phyloP scores from a whole-genome alignment of 441 rosid species.

The Sinapis alba region DNA sequence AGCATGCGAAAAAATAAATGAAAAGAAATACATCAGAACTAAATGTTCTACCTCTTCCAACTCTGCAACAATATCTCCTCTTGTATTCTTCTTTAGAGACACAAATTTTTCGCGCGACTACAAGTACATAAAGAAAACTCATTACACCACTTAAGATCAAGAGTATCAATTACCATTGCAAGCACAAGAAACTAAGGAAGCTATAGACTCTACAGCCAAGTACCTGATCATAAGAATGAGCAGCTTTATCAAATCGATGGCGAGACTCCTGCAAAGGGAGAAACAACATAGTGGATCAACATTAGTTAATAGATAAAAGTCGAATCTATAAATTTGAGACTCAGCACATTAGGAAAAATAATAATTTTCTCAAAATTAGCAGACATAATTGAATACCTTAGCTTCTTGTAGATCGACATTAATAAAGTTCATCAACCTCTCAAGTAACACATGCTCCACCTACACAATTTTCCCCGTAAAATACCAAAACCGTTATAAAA shows the following conservation, averaged over 20 bases:
- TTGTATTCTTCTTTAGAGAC: conserved; percentile 83
- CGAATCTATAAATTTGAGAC: conserved; percentile 2
- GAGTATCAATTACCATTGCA: background rate
- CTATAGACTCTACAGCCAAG: conserved; percentile 13
- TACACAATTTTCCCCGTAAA: conserved; percentile 35
- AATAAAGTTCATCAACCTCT: conserved; percentile 70
- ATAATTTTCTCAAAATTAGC: conserved; percentile 13
- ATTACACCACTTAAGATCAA: conserved; percentile 14
- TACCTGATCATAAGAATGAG: conserved; percentile 85
- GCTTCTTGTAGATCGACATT: conserved; percentile 73
- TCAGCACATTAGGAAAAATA: background rate
- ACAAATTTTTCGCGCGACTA: conserved; percentile 92
- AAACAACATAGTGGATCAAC: conserved; percentile 2
- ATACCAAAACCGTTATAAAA: conserved; percentile 13
- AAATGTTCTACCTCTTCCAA: conserved; percentile 76
- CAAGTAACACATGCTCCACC: conserved; percentile 86
- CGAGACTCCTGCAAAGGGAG: conserved; percentile 73
- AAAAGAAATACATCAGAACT: background rate
- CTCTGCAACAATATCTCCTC: conserved; percentile 75
- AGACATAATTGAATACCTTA: conserved; percentile 53
- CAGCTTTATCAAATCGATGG: conserved; percentile 70
- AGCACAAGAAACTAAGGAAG: conserved; percentile 12
- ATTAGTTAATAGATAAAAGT: conserved; percentile 2
- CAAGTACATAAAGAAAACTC: conserved; percentile 29
- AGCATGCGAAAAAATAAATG: background rate